phyloP scores from a whole-genome alignment of 2,329 filamentous ascomycete genomes.

The Ophiostoma ips region DNA sequence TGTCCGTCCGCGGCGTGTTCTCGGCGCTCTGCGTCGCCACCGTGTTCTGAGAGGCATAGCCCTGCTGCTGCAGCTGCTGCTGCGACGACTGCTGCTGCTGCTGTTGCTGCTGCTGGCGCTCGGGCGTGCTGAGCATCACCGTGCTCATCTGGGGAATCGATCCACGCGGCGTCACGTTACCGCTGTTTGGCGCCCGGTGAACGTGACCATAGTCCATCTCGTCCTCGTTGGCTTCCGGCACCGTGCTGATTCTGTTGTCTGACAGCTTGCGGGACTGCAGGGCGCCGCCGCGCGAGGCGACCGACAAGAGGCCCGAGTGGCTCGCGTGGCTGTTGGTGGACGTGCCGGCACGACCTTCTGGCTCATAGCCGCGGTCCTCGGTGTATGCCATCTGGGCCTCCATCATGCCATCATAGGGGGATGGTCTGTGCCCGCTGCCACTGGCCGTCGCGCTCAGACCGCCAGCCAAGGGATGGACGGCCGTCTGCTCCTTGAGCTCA shows the following conservation, averaged over 20 bases:
- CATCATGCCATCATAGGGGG: constrained; percentile 55
- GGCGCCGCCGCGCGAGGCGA: constrained; percentile 31
- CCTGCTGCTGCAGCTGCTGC: constrained; percentile 2
- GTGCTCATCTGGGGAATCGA: constrained; percentile 9
- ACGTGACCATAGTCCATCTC: constrained; percentile 35
- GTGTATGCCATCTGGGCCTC: constrained; percentile 49
- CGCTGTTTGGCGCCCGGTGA: constrained; percentile 39
- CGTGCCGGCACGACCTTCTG: constrained; percentile 65
- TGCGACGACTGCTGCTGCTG: neutral
- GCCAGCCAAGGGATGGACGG: constrained; percentile 18
- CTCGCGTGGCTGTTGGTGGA: constrained; percentile 53
- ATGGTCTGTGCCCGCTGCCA: constrained; percentile 36
- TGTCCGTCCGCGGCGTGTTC: constrained; percentile 63
- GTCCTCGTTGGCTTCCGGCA: constrained; percentile 71
- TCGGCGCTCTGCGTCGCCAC: constrained; percentile 49
- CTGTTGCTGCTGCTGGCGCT: constrained; percentile 1
- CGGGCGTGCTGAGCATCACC: constrained; percentile 30
- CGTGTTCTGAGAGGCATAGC: too few species aligned
- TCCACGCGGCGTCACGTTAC: constrained; percentile 33
- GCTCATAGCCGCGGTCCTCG: constrained; percentile 65
- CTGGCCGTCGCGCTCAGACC: constrained; percentile 14
- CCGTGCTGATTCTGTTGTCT: constrained; percentile 78
- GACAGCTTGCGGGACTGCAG: constrained; percentile 40
- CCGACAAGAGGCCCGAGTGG: constrained; percentile 63
- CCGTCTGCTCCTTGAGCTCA: constrained; percentile 52